phyloP scores from a whole-genome alignment of 2,329 filamentous ascomycete species.

The Fusarium sp. region DNA sequence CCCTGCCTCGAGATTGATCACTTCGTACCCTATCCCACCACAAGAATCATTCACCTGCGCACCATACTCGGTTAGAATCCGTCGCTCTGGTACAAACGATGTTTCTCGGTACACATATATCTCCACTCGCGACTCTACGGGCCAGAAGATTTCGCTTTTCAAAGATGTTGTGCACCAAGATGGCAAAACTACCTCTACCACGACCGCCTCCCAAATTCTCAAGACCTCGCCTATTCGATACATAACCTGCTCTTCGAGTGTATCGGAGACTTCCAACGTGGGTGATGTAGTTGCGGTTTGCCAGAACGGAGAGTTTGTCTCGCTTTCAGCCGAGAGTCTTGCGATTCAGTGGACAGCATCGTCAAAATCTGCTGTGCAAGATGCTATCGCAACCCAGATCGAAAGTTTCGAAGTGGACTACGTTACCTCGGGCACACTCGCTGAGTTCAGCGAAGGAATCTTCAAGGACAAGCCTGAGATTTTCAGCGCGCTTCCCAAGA shows the following conservation, averaged over 20 bases:
- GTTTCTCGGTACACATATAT: conserved; percentile 74
- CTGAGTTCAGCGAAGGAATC: conserved; percentile 67
- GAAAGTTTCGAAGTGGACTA: conserved; percentile 64
- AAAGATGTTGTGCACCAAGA: conserved; percentile 68
- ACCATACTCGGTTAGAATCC: conserved; percentile 70
- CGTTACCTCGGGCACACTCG: conserved; percentile 61
- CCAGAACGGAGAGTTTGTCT: conserved; percentile 72
- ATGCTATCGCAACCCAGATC: conserved; percentile 52
- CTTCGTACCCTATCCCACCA: conserved; percentile 77
- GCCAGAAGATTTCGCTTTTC: conserved; percentile 71
- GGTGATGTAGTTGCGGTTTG: conserved; percentile 69
- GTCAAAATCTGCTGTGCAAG: conserved; percentile 55
- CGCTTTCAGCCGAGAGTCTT: conserved; percentile 69
- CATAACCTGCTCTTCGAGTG: conserved; percentile 53
- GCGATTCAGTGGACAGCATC: conserved; percentile 55
- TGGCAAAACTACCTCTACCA: conserved; percentile 68
- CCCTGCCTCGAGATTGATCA: conserved; percentile 72
- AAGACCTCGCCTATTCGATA: conserved; percentile 55
- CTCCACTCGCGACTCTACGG: conserved; percentile 65
- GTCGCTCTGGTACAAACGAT: conserved; percentile 63
- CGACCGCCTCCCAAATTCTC: conserved; percentile 59
- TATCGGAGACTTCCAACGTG: conserved; percentile 46
- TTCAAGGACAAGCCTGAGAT: conserved; percentile 69
- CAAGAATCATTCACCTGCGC: conserved; percentile 75
- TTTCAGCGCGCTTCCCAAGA: conserved; percentile 65